phyloP scores from a whole-genome alignment of 306 rosid species.

The Castanea sativa region DNA sequence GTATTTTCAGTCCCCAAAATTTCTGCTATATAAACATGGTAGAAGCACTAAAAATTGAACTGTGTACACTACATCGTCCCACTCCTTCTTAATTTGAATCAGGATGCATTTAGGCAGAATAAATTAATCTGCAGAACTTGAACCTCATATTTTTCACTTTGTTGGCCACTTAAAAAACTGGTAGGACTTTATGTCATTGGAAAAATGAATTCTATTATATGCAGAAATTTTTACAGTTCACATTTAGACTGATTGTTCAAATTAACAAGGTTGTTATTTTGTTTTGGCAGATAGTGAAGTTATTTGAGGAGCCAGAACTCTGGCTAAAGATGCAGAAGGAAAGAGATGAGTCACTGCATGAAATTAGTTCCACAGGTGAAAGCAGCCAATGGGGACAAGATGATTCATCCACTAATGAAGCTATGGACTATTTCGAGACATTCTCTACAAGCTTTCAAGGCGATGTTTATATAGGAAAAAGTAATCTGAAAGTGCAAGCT shows the following conservation, averaged over 20 bases:
- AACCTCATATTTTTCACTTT: too few species aligned
- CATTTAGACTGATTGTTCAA: not conserved
- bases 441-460: not conserved
- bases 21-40: too few species aligned
- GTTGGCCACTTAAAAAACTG: too few species aligned
- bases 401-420: constrained; percentile 9
- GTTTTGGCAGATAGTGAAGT: constrained; percentile 35
- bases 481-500: not conserved
- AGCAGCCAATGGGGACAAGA: constrained; percentile 17
- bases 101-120: too few species aligned
- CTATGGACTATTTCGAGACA: constrained; percentile 1
- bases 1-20: too few species aligned
- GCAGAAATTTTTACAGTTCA: too few species aligned
- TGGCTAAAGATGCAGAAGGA: constrained; percentile 40
- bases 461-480: not conserved
- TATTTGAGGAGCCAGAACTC: constrained; percentile 40
- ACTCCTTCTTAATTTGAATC: too few species aligned
- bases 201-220: too few species aligned
- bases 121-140: too few species aligned
- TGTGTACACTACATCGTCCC: too few species aligned
- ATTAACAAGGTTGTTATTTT: not conserved
- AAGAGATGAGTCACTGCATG: constrained; percentile 32
- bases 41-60: too few species aligned
- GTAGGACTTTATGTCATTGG: too few species aligned
- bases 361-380: constrained; percentile 13